Evolutionary conservation across 805 yeast genomes (phyloP).

Genomic region (Lipomyces japonicus): DNA sequence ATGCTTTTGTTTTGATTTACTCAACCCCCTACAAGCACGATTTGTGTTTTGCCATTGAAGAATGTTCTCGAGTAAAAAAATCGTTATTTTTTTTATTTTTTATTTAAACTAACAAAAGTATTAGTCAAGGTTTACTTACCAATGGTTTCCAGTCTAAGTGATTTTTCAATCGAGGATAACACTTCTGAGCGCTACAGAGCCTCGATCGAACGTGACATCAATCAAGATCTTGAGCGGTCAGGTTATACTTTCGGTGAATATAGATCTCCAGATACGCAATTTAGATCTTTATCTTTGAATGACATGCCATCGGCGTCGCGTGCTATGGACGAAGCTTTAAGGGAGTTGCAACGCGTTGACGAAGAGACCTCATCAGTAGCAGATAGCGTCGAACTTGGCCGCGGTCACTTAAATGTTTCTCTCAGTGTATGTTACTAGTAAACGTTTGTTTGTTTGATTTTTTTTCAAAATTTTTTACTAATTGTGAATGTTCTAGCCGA

Average conservation of each 20-base stretch:
- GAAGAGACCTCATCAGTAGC: conserved; percentile 5
- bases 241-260: background rate
- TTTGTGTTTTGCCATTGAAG: too few species aligned
- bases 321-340: background rate
- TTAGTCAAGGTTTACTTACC: too few species aligned
- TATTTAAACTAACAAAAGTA: too few species aligned
- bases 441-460: background rate
- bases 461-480: too few species aligned
- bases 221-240: background rate
- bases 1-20: too few species aligned
- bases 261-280: too few species aligned
- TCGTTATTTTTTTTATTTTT: too few species aligned
- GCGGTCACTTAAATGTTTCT: background rate
- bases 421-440: background rate
- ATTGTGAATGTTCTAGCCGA: background rate
- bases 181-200: conserved; percentile 17
- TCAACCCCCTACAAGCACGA: too few species aligned
- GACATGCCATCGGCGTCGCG: background rate
- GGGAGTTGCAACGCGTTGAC: background rate
- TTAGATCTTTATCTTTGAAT: conserved; percentile 2
- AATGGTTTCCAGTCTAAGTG: conserved; percentile 11
- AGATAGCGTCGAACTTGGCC: conserved; percentile 12
- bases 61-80: too few species aligned
- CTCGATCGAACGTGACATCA: conserved; percentile 4
- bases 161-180: conserved; percentile 15